phyloP scores from a whole-genome alignment of 306 rosid species.

The Quercus cerris region DNA sequence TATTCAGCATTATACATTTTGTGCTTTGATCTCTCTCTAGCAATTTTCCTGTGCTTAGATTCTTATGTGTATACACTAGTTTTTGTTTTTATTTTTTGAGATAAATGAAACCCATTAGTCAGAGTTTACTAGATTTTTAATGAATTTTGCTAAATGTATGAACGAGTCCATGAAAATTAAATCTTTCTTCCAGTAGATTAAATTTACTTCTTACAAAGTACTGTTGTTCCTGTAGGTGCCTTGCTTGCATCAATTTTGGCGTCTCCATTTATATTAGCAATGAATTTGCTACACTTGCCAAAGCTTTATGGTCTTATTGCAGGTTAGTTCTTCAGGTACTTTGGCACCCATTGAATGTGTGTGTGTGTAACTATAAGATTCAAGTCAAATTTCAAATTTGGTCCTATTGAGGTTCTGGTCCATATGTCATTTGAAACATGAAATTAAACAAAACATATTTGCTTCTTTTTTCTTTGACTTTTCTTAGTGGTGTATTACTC shows the following conservation, averaged over 20 bases:
- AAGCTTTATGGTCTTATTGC: conserved; percentile 68
- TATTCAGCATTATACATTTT: not conserved
- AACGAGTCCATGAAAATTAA: not conserved
- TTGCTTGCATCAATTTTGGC: conserved; percentile 65
- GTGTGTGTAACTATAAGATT: too few species aligned
- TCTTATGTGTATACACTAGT: not conserved
- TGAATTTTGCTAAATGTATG: not conserved
- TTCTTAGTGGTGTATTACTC: too few species aligned
- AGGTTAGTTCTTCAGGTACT: conserved; percentile 40
- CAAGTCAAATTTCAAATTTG: not conserved
- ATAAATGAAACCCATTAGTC: not conserved
- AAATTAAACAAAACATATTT: not conserved
- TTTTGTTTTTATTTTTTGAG: not conserved
- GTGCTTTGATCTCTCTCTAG: conserved; percentile 4
- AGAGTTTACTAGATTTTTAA: not conserved
- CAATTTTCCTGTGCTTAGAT: not conserved
- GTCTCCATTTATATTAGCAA: conserved; percentile 51
- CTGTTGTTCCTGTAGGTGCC: conserved; percentile 50
- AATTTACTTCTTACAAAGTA: not conserved
- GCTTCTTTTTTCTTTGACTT: too few species aligned
- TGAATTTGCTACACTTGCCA: conserved; percentile 62
- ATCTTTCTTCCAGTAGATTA: not conserved
- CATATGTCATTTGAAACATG: not conserved
- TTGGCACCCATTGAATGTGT: not conserved
- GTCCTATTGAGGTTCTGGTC: not conserved